These are phyloP conservation scores for Phyllosticta citribraziliensis DNA, from an alignment of 2,329 filamentous ascomycete genomes.

Conservation along the genomic window DNA sequence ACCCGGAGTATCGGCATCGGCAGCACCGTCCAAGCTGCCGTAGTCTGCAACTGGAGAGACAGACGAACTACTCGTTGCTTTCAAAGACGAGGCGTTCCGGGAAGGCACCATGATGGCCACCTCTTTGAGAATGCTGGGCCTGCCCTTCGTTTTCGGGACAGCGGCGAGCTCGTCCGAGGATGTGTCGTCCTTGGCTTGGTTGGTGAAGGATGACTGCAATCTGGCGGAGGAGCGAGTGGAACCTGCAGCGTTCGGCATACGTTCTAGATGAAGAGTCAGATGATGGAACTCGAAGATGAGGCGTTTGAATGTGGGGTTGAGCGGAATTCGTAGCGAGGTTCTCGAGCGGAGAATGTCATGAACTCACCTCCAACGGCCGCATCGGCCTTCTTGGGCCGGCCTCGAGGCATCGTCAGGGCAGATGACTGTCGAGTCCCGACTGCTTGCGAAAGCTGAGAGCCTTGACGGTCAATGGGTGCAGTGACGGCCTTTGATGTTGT, in stretches of 20 bases:
- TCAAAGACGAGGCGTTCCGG: background rate
- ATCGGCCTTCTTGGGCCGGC: background rate
- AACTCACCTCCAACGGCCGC: background rate
- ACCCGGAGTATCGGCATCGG: slow-evolving; percentile 50
- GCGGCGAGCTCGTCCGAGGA: background rate
- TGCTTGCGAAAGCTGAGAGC: background rate
- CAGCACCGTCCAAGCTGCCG: slow-evolving; percentile 25
- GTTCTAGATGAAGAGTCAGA: background rate
- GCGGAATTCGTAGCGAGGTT: no score
- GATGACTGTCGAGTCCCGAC: background rate
- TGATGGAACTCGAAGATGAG: no score
- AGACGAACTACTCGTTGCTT: slow-evolving; percentile 13
- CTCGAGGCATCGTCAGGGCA: background rate
- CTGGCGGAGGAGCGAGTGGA: background rate
- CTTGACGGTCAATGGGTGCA: background rate
- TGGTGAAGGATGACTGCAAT: background rate
- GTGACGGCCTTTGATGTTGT: background rate
- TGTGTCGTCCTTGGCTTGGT: background rate
- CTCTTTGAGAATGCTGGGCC: slow-evolving; percentile 18
- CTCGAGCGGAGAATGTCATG: background rate
- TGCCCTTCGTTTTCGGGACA: background rate
- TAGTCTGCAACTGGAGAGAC: background rate
- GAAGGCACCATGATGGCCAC: slow-evolving; percentile 21
- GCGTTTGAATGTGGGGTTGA: no score
- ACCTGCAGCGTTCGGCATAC: background rate